phyloP scores from a whole-genome alignment of 2,329 filamentous ascomycete species.

The Epichloe elymi region DNA sequence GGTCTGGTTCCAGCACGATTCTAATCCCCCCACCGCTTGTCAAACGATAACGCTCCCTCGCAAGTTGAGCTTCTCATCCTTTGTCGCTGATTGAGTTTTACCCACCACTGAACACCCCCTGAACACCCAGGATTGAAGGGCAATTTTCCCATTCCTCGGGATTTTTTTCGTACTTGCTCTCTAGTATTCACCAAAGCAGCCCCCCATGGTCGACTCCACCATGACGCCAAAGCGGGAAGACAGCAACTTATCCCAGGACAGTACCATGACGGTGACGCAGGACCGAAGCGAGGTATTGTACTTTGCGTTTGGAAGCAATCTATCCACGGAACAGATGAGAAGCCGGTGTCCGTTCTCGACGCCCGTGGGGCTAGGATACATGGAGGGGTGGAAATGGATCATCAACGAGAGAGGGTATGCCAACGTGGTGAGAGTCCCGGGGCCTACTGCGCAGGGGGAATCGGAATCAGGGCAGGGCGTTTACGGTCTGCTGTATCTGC shows the following conservation, averaged over 20 bases:
- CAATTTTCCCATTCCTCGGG: neutral
- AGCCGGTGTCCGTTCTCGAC: slow-evolving; percentile 44
- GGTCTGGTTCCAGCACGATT: neutral
- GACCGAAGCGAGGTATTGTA: slow-evolving; percentile 34
- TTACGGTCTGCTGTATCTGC: slow-evolving; percentile 43
- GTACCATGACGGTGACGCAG: slow-evolving; percentile 21
- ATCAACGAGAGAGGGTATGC: slow-evolving; percentile 57
- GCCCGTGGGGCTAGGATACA: slow-evolving; percentile 42
- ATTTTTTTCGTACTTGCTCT: neutral
- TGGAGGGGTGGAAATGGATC: slow-evolving; percentile 47
- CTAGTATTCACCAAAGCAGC: too few relatives aligned
- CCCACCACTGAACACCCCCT: too few relatives aligned
- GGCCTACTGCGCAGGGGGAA: too few relatives aligned
- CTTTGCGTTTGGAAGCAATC: slow-evolving; percentile 61
- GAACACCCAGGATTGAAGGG: neutral
- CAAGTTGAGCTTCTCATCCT: neutral
- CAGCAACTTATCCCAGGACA: slow-evolving; percentile 23
- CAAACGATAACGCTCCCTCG: neutral
- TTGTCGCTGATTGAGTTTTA: neutral
- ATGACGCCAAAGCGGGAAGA: slow-evolving; percentile 16
- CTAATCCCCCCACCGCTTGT: neutral
- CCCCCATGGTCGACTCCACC: neutral
- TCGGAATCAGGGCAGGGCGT: slow-evolving; percentile 19
- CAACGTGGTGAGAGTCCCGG: slow-evolving; percentile 37
- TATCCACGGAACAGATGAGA: slow-evolving; percentile 52